phyloP scores from a whole-genome alignment of 2,329 filamentous ascomycete genomes.

The Aspergillus aculeatus region DNA sequence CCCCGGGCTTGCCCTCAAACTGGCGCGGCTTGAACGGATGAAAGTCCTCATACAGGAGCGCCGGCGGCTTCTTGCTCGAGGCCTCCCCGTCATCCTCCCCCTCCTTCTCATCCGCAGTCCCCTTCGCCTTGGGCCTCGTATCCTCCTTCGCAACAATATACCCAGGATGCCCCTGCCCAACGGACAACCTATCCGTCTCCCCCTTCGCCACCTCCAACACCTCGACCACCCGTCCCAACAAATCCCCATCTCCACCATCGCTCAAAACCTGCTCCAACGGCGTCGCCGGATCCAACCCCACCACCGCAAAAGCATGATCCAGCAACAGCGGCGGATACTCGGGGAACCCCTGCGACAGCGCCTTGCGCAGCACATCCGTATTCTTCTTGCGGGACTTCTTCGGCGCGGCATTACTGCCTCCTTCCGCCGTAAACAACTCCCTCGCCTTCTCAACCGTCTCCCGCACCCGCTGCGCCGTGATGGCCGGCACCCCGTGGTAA shows the following conservation, averaged over 20 bases:
- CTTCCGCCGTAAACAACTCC: constrained; percentile 39
- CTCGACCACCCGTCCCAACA: constrained; percentile 65
- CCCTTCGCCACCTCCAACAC: constrained; percentile 69
- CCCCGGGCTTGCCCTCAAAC: constrained; percentile 65
- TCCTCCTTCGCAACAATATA: constrained; percentile 78
- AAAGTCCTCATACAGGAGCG: constrained; percentile 84
- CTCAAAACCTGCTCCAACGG: constrained; percentile 69
- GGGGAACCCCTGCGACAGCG: constrained; percentile 77
- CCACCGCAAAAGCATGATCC: constrained; percentile 75
- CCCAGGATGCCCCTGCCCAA: constrained; percentile 66
- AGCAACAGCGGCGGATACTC: constrained; percentile 86
- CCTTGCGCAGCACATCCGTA: constrained; percentile 73
- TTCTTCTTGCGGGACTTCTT: constrained; percentile 74
- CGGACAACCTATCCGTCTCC: constrained; percentile 68
- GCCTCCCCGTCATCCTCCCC: constrained; percentile 37
- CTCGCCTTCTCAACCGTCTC: constrained; percentile 67
- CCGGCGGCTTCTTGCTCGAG: constrained; percentile 29
- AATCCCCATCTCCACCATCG: constrained; percentile 54
- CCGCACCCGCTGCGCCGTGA: constrained; percentile 72
- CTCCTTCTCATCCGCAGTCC: constrained; percentile 31
- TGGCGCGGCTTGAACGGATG: constrained; percentile 87
- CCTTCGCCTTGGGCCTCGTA: constrained; percentile 26
- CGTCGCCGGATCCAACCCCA: constrained; percentile 66
- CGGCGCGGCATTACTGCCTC: constrained; percentile 24
- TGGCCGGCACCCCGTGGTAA: constrained; percentile 68